phyloP scores from a whole-genome alignment of 176 grass and related monocot species.

The Oryza brachyantha region DNA sequence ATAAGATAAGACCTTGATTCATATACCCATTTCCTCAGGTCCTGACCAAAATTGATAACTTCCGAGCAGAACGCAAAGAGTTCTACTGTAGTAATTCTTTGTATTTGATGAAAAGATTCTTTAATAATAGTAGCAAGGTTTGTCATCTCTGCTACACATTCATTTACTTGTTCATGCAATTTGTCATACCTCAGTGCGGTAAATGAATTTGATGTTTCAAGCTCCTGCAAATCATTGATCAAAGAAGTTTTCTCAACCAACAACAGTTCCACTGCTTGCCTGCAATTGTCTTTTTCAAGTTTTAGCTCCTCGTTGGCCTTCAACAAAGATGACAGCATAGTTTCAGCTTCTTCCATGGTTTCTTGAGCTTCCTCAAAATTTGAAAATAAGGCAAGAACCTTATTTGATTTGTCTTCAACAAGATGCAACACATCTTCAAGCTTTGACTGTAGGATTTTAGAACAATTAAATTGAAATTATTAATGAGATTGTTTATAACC shows the following conservation, averaged over 20 bases:
- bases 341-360: constrained; percentile 82
- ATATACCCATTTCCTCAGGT: constrained; percentile 56
- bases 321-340: constrained; percentile 57
- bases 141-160: constrained; percentile 45
- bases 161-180: constrained; percentile 45
- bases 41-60: constrained; percentile 49
- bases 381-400: constrained; percentile 51
- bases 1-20: constrained; percentile 54
- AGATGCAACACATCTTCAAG: constrained; percentile 33
- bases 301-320: constrained; percentile 65
- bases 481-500: constrained; percentile 8
- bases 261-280: constrained; percentile 37
- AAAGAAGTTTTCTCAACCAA: constrained; percentile 43
- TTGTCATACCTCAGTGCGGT: constrained; percentile 29
- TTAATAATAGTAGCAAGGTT: constrained; percentile 42
- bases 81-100: constrained; percentile 41
- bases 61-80: constrained; percentile 54
- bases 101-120: constrained; percentile 55
- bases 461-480: constrained; percentile 28
- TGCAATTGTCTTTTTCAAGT: constrained; percentile 55
- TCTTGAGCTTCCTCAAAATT: constrained; percentile 81
- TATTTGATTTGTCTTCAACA: constrained; percentile 53
- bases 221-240: constrained; percentile 37
- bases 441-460: constrained; percentile 37
- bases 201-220: constrained; percentile 52